These are phyloP conservation scores for Leptographium radiaticola DNA, from an alignment of 2,329 filamentous ascomycete genomes.

Conservation along the genomic window DNA sequence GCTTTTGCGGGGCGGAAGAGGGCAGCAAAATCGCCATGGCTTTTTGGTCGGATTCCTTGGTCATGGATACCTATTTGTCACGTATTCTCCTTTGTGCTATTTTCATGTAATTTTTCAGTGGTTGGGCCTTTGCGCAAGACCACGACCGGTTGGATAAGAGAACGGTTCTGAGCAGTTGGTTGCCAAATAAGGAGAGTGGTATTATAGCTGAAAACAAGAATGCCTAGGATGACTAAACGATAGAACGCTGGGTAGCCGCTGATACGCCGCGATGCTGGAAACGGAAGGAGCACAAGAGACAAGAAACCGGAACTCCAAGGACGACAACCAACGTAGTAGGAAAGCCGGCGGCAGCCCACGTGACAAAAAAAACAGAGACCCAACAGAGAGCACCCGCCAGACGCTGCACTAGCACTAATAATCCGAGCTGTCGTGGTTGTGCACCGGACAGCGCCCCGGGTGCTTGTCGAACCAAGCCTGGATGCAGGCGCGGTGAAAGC, in stretches of 20 bases:
- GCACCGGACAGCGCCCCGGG: constrained; percentile 51
- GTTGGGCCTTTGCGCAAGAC: neutral
- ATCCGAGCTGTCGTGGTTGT: constrained; percentile 50
- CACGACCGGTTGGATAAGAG: too few relatives aligned
- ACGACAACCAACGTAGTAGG: neutral
- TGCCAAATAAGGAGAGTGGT: too few relatives aligned
- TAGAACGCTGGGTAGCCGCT: too few relatives aligned
- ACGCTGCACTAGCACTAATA: constrained; percentile 19
- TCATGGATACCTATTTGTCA: constrained; percentile 1
- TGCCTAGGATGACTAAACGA: too few relatives aligned
- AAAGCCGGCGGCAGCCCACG: neutral
- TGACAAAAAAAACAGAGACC: neutral
- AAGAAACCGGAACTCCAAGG: neutral
- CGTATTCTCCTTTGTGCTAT: neutral
- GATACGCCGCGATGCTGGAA: neutral
- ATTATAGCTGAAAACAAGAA: too few relatives aligned
- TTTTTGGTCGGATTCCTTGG: neutral
- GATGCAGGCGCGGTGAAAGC: constrained; percentile 50
- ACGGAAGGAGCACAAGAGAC: neutral
- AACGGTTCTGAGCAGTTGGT: too few relatives aligned
- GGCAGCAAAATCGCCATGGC: neutral
- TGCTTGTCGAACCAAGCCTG: constrained; percentile 48
- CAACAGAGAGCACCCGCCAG: neutral
- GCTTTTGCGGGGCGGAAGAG: neutral
- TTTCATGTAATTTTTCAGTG: neutral